Base-by-base conservation (phyloP, 192 early-diverging fungal species). In the Coemansia sp. region DNA sequence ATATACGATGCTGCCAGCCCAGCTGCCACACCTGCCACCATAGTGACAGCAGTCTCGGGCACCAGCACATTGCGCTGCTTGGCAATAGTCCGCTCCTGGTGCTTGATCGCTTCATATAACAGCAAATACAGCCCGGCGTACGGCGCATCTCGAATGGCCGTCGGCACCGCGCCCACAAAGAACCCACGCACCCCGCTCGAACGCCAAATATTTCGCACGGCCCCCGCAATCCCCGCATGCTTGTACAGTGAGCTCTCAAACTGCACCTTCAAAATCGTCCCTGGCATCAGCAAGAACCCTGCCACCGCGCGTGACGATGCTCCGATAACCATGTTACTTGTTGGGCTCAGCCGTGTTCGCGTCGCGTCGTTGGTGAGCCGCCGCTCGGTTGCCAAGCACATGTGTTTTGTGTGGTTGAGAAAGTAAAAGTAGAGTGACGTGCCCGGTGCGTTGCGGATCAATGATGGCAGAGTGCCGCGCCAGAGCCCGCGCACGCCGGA, bases 271-370 rank as follows among this genome's bases (percentile, higher is more conserved):
- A 97, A 84, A 35, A 95, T 89, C 0, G 93, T 93, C n/a, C 93
- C 87, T 0, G 95, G 95, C 95, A 97, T 97, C 81, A 95, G 83
- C 0, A 94, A 57, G 61, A 94, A 89, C 6, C 95, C 95, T 22
- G 92, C 87, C 8, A 90, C 65, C 9, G 85, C 89, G 41, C 91
- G 74, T 19, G 91, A 88, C 26, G 85, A 75, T 14, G 86, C 85
- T 19, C 91, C 91, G 1, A 89, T 85, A 7, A 89, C 57, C 70
- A 93, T 59, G 71, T 91, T 93, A 61, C 88, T 86, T 56, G 68
- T 77, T 54, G 85, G 72, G 68, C 83, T 83, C 65, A 86, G 67
- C 68, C 69, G 62, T 6, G 67, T 63, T 26, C 64, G 62, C 17
- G 45, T 39, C 8, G 38, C 1, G 51, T 75, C 73, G 27, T 49